Evolutionary conservation across 2,329 filamentous ascomycete genomes (phyloP).

Genomic region (Sporothrix protearum): DNA sequence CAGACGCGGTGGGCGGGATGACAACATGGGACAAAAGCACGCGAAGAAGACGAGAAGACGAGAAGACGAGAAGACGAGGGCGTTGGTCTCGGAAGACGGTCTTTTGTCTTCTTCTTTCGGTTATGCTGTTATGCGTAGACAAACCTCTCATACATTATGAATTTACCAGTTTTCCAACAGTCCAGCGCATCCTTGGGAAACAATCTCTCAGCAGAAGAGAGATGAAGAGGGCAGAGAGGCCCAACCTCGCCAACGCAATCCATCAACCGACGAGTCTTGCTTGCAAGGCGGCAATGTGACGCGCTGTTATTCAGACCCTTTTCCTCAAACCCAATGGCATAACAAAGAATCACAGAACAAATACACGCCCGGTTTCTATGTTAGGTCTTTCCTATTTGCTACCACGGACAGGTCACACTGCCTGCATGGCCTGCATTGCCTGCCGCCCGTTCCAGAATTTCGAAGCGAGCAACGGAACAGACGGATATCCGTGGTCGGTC

Average conservation of each 20-base stretch:
- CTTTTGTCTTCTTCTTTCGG: background rate
- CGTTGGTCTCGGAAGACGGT: background rate
- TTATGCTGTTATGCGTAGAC: background rate
- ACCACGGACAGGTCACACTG: background rate
- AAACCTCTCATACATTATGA: constrained; percentile 11
- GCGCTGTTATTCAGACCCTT: background rate
- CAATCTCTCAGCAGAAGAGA: background rate
- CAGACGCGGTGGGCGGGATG: background rate
- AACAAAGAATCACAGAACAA: constrained; percentile 13
- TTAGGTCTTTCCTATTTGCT: background rate
- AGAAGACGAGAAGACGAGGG: no score
- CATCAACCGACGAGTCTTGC: background rate
- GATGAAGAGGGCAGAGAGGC: background rate
- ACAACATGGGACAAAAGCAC: background rate
- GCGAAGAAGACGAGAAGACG: background rate
- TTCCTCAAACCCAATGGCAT: constrained; percentile 11
- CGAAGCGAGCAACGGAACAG: background rate
- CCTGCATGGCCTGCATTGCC: background rate
- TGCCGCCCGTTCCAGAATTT: background rate
- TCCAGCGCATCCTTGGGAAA: no score
- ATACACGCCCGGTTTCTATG: background rate
- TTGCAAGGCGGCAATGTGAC: background rate
- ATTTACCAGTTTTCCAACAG: background rate
- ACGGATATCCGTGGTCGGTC: background rate
- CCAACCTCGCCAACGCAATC: background rate